Conservation (phyloP, 169 alveolate species). For the Cryptosporidium sp. region DNA sequence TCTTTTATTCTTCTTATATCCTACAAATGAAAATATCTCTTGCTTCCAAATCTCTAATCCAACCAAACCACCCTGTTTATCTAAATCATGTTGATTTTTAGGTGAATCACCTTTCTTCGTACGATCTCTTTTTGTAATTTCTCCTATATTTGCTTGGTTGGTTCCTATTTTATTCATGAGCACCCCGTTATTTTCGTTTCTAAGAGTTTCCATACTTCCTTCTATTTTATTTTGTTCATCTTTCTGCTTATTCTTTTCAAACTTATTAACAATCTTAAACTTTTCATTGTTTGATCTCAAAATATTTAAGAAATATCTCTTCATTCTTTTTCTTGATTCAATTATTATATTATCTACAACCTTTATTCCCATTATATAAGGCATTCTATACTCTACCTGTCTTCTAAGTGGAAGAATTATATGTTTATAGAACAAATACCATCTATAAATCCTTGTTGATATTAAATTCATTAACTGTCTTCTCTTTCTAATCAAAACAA, state of each 20-base stretch:
- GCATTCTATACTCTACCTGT: slow-evolving; percentile 47
- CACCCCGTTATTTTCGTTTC: slow-evolving; percentile 15
- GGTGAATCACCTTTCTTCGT: neutral
- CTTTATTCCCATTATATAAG: slow-evolving; percentile 45
- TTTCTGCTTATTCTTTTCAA: neutral
- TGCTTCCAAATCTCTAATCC: slow-evolving; percentile 74
- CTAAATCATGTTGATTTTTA: neutral
- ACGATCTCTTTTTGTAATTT: neutral
- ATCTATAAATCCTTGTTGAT: slow-evolving; percentile 29
- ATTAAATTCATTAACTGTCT: slow-evolving; percentile 24
- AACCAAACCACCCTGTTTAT: slow-evolving; percentile 7
- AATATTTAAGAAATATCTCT: neutral
- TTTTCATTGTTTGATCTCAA: neutral
- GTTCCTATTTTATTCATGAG: neutral
- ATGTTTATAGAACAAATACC: slow-evolving; percentile 57
- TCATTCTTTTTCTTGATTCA: neutral
- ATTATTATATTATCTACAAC: neutral
- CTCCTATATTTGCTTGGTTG: neutral
- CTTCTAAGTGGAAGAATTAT: slow-evolving; percentile 50
- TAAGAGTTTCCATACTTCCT: neutral
- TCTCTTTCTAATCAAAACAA: slow-evolving; percentile 37
- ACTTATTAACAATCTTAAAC: neutral
- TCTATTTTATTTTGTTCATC: neutral
- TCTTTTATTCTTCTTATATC: slow-evolving; percentile 13
- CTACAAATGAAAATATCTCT: slow-evolving; percentile 50